Conservation (phyloP, 495 filamentous ascomycete genomes). For the Lepidopterella palustris region DNA sequence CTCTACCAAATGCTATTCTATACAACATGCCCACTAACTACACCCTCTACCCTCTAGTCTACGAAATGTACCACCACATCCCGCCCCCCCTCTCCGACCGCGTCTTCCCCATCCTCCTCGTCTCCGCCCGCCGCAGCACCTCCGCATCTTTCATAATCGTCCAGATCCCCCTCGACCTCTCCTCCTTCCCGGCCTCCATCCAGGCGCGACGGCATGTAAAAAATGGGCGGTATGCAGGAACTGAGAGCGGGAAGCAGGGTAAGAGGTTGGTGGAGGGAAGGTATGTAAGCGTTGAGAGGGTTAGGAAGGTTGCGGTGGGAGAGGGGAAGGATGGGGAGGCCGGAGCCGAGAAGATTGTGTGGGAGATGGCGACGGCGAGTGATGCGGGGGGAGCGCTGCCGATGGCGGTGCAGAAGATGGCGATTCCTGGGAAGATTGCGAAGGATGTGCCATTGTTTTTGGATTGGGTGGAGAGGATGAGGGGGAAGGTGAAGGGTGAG, state of each 20-base stretch:
- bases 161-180: slow-evolving; percentile 41
- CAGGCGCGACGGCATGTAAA: slow-evolving; percentile 21
- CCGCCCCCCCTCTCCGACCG: slow-evolving; percentile 46
- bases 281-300: slow-evolving; percentile 56
- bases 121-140: slow-evolving; percentile 31
- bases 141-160: slow-evolving; percentile 23
- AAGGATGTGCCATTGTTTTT: slow-evolving; percentile 69
- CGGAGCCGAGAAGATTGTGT: slow-evolving; percentile 45
- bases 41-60: slow-evolving; percentile 12
- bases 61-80: slow-evolving; percentile 49
- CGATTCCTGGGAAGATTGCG: slow-evolving; percentile 57
- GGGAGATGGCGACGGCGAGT: slow-evolving; percentile 66
- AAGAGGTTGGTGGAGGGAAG: slow-evolving; percentile 20
- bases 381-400: slow-evolving; percentile 62
- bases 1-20: too few species aligned
- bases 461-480: slow-evolving; percentile 1
- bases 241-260: not conserved
- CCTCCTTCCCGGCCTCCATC: slow-evolving; percentile 38
- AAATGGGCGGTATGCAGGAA: slow-evolving; percentile 2
- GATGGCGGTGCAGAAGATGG: slow-evolving; percentile 59
- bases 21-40: too few species aligned
- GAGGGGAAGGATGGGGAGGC: slow-evolving; percentile 32
- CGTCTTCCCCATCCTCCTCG: slow-evolving; percentile 49
- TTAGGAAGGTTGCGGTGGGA: slow-evolving; percentile 36
- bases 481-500: too few species aligned